These are phyloP conservation scores for Lactifluus volemus DNA, from an alignment of 768 basidiomycete genomes.

Conservation along the genomic window DNA sequence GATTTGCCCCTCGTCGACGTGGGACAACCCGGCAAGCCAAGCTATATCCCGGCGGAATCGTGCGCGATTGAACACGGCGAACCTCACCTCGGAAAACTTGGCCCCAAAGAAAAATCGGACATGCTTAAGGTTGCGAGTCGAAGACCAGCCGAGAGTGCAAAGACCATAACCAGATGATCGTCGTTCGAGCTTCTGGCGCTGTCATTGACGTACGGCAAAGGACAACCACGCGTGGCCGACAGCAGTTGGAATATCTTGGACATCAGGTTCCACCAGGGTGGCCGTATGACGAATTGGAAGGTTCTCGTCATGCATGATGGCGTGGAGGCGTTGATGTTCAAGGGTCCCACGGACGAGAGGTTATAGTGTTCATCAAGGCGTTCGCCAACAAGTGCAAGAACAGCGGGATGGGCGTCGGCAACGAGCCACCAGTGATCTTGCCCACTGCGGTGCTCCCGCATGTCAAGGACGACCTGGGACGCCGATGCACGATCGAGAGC, in stretches of 20 bases:
- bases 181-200: constrained; percentile 54
- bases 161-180: constrained; percentile 52
- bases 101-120: constrained; percentile 48
- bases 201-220: constrained; percentile 43
- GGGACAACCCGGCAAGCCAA: constrained; percentile 25
- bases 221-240: constrained; percentile 35
- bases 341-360: constrained; percentile 34
- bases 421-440: constrained; percentile 30
- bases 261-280: constrained; percentile 57
- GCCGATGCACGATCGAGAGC: constrained; percentile 33
- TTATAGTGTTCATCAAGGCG: constrained; percentile 38
- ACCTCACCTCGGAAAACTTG: constrained; percentile 52
- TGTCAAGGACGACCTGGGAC: constrained; percentile 32
- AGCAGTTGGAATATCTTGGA: constrained; percentile 74
- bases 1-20: constrained; percentile 32
- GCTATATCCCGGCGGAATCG: constrained; percentile 57
- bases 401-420: constrained; percentile 50
- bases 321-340: constrained; percentile 25
- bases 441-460: constrained; percentile 25
- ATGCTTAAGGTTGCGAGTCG: constrained; percentile 70
- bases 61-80: constrained; percentile 56
- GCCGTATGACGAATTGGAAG: constrained; percentile 48
- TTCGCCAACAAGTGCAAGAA: constrained; percentile 47
- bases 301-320: constrained; percentile 57
- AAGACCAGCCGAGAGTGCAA: constrained; percentile 49